Evolutionary conservation across 495 filamentous ascomycete species (phyloP), one percentile per base, ranked within the genome.

Genomic region (Penicillium argentinense): DNA sequence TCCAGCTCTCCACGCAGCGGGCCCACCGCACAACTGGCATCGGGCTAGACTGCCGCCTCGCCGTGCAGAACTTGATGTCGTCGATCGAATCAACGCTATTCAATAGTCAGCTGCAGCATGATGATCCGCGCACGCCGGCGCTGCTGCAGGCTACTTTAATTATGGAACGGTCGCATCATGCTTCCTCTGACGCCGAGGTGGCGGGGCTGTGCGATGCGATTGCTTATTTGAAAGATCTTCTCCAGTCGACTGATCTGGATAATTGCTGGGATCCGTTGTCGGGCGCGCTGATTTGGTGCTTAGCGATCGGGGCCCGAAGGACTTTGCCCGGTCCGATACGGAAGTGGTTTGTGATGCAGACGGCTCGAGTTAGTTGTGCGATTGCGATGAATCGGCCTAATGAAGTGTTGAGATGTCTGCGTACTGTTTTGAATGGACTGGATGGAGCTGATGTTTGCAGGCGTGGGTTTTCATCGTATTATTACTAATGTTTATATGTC

Each of bases 261-360:
- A 23, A 14, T 9, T 59, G 50, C 34, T 51, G 47, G 46, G 33
- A 27, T 9, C 17, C 24, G 28, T 24, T 56, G 12, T 49, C 53
- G 2, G 56, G 53, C 6, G 56, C 56, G 14, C 34, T 59, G 6
- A 53, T 60, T 17, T 60, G 57, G 57, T 57, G 54, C n/a, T 28
- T 57, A 3, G 37, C 40, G 4, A 56, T 57, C n/a, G 53, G 57
- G 13, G 40, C 46, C 22, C 49, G 57, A 21, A 9, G 41, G 9
- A 49, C 34, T 5, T 30, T 25, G 5, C 27, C 38, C 12, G 39
- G 45, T 4, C 16, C 32, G 0, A 1, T 45, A 3, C 50, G 23
- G 5, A 51, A 49, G 36, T 54, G 54, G 47, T 52, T 52, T 25
- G 27, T 58, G 11, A 54, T 61, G 57, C 50, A 57, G 25, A 30